Evolutionary conservation across 2,329 filamentous ascomycete genomes (phyloP).

Genomic region (Talaromyces funiculosus): DNA sequence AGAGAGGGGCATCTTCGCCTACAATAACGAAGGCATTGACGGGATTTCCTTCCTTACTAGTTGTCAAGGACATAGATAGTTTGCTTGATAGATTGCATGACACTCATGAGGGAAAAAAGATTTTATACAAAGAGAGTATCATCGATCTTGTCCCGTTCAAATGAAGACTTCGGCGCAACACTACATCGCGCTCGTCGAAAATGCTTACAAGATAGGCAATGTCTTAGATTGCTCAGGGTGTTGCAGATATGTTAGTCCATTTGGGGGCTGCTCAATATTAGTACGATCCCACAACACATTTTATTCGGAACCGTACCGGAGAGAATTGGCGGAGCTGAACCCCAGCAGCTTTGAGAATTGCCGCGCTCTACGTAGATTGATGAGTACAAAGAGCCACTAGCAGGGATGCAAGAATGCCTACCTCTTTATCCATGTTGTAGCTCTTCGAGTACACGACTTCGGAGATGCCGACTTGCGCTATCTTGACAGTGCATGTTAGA

Average conservation of each 20-base stretch:
- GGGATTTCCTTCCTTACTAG: neutral
- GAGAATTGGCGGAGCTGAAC: slow-evolving; percentile 82
- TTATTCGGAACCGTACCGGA: slow-evolving; percentile 50
- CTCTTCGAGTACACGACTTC: slow-evolving; percentile 93
- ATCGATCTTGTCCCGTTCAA: neutral
- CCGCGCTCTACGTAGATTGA: slow-evolving; percentile 53
- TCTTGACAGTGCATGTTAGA: slow-evolving; percentile 97
- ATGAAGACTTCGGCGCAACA: neutral
- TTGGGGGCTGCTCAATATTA: slow-evolving; percentile 48
- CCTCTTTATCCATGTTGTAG: slow-evolving; percentile 86
- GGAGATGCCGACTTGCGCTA: slow-evolving; percentile 88
- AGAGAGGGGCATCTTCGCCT: neutral
- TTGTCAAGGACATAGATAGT: neutral
- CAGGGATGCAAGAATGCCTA: slow-evolving; percentile 22
- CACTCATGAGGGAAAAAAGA: neutral
- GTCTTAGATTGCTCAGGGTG: neutral
- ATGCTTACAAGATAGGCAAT: slow-evolving; percentile 5
- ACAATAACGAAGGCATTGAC: neutral
- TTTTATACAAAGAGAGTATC: neutral
- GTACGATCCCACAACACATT: slow-evolving; percentile 1
- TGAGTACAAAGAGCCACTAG: slow-evolving; percentile 13
- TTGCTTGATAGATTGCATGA: neutral
- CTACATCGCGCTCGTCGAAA: neutral
- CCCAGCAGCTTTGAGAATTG: slow-evolving; percentile 76
- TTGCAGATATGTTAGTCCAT: slow-evolving; percentile 60